Evolutionary conservation across 768 basidiomycete species (phyloP), one percentile per base, ranked within the genome.

Genomic region (Cubamyces lactineus): DNA sequence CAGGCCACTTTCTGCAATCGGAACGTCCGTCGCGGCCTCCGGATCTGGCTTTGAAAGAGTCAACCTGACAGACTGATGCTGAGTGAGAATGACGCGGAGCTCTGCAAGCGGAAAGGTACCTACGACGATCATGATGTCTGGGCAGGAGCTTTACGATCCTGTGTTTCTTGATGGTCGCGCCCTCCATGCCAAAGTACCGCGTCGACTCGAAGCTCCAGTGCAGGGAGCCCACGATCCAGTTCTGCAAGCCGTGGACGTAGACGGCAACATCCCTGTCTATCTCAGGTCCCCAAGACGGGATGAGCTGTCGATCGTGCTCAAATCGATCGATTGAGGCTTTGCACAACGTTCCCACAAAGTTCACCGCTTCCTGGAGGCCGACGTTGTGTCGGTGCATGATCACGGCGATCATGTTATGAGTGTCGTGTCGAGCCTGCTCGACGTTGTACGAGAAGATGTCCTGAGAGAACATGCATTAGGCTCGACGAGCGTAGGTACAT

Each of bases 361-460:
- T 82, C 24, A 90, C 73, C 2, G 89, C 88, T 39, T 79, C 76
- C 64, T 89, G 87, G 9, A 91, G 74, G 30, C 76, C 76, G 51
- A 85, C 75, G 5, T 78, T 81, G 57, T 86, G 80, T 63, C 84
- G 77, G 45, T 78, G 75, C 85, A 86, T 88, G 64, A 89, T 78
- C 50, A 90, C 85, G 15, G 79, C 77, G 59, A 91, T 80, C 81
- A 89, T 86, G 71, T 91, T 90, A 71, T 88, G 85, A 3, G 83
- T 84, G 62, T 88, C 71, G 12, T 80, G 81, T 13, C 84, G 81
- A 3, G 87, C 83, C 72, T 90, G 89, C 70, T 91, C 89, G 54
- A 85, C 83, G 63, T 89, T 88, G 72, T 87, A 91, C 0, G 88
- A 91, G 70, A 87, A 88, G 43, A 89, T 85, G 64, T 89, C 88